Conservation (phyloP, 768 basidiomycete species). For the Leccinellum luteum region DNA sequence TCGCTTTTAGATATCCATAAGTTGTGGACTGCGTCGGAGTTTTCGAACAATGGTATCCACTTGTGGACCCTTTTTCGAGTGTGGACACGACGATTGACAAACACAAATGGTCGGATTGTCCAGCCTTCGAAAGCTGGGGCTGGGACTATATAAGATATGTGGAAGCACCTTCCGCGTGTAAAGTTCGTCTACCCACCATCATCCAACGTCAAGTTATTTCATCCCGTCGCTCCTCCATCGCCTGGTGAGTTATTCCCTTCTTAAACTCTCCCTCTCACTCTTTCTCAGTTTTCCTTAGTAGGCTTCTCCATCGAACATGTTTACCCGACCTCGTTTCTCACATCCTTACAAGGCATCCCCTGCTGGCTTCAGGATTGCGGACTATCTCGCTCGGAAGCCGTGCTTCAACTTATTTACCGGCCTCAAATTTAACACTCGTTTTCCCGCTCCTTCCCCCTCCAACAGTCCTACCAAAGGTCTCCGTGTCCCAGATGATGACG, state of each 20-base stretch:
- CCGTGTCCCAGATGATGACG: slow-evolving; percentile 3
- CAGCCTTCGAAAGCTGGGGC: neutral
- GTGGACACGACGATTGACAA: slow-evolving; percentile 3
- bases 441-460: slow-evolving; percentile 16
- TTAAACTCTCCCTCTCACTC: neutral
- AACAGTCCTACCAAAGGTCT: slow-evolving; percentile 13
- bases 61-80: neutral
- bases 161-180: neutral
- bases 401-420: slow-evolving; percentile 21
- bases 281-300: neutral
- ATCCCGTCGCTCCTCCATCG: neutral
- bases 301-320: slow-evolving; percentile 19
- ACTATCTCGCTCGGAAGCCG: slow-evolving; percentile 15
- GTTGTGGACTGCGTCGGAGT: slow-evolving; percentile 9
- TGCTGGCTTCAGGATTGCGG: slow-evolving; percentile 28
- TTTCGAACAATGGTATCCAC: slow-evolving; percentile 17
- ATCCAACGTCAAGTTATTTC: neutral
- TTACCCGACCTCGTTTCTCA: slow-evolving; percentile 7
- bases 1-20: neutral
- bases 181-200: neutral
- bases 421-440: slow-evolving; percentile 7
- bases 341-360: slow-evolving; percentile 20
- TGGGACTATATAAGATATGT: slow-evolving; percentile 20
- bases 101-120: slow-evolving; percentile 10
- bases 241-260: neutral